Conservation (phyloP, 164 flowering plant genomes). For the Pachysandra terminalis region DNA sequence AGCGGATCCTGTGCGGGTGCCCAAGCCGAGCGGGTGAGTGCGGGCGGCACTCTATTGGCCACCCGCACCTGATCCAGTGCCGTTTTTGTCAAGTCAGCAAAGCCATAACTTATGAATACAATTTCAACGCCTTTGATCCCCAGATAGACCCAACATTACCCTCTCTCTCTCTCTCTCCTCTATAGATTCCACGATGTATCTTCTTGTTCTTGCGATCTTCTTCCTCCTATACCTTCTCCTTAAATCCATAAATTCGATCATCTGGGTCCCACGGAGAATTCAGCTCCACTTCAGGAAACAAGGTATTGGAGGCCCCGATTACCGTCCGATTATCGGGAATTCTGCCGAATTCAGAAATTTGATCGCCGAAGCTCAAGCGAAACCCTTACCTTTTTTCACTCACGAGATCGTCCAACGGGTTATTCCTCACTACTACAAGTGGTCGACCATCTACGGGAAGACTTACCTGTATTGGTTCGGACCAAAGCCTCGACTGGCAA, state of each 20-base stretch:
- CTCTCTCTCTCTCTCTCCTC: constrained; percentile 2
- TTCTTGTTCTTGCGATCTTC: not conserved
- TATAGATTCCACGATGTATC: constrained; percentile 1
- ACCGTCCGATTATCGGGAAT: constrained; percentile 39
- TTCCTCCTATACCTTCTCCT: constrained; percentile 1
- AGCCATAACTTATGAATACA: too few relatives aligned
- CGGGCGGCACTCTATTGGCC: too few relatives aligned
- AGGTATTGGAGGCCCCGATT: constrained; percentile 40
- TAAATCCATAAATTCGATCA: constrained; percentile 10
- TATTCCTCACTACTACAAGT: constrained; percentile 44
- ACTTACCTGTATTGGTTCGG: constrained; percentile 73
- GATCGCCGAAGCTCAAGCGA: constrained; percentile 19
- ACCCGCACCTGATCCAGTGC: too few relatives aligned
- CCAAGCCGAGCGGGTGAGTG: too few relatives aligned
- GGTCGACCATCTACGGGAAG: constrained; percentile 59
- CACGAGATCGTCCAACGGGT: constrained; percentile 30
- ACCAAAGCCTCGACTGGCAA: constrained; percentile 42
- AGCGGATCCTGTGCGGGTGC: too few relatives aligned
- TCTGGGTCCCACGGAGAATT: constrained; percentile 41
- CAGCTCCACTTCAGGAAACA: constrained; percentile 38
- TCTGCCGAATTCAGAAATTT: constrained; percentile 21
- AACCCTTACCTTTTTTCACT: constrained; percentile 18
- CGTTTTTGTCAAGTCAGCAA: too few relatives aligned
- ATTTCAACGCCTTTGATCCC: too few relatives aligned
- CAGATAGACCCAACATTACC: not conserved